These are phyloP conservation scores for Coelastrella sp. DNA, from an alignment of 139 green algal species.

Conservation along the genomic window DNA sequence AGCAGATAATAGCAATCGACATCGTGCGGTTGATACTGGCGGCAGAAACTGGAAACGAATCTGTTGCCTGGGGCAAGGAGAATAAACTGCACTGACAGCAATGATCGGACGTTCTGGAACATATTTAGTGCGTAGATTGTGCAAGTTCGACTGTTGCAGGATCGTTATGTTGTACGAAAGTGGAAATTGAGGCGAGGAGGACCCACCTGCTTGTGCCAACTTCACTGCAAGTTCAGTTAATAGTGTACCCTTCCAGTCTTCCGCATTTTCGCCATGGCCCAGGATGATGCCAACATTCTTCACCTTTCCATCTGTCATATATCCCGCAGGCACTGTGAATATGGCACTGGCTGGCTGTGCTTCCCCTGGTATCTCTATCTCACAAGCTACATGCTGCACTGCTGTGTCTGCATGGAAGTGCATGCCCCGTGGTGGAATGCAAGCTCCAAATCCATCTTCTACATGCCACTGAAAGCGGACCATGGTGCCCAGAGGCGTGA, in stretches of 20 bases:
- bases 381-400: constrained; percentile 62
- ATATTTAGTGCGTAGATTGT: too few species aligned
- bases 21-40: too few species aligned
- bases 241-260: constrained; percentile 65
- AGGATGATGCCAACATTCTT: constrained; percentile 74
- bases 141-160: too few species aligned
- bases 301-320: constrained; percentile 52
- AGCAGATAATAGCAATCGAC: too few species aligned
- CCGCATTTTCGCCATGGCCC: constrained; percentile 70
- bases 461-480: constrained; percentile 76
- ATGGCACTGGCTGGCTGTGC: constrained; percentile 49
- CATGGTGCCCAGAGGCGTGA: constrained; percentile 48
- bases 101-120: too few species aligned
- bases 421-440: constrained; percentile 56
- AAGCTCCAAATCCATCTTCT: constrained; percentile 65
- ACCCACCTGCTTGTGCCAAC: constrained; percentile 61
- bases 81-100: too few species aligned
- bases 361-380: constrained; percentile 69
- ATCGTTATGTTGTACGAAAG: background rate
- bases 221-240: constrained; percentile 60
- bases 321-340: constrained; percentile 61
- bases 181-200: background rate
- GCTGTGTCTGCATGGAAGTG: constrained; percentile 48
- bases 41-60: too few species aligned
- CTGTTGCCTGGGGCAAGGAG: background rate